Base-by-base conservation (phyloP, 352 stramenopile species). In the Pythium scleroteichum region DNA sequence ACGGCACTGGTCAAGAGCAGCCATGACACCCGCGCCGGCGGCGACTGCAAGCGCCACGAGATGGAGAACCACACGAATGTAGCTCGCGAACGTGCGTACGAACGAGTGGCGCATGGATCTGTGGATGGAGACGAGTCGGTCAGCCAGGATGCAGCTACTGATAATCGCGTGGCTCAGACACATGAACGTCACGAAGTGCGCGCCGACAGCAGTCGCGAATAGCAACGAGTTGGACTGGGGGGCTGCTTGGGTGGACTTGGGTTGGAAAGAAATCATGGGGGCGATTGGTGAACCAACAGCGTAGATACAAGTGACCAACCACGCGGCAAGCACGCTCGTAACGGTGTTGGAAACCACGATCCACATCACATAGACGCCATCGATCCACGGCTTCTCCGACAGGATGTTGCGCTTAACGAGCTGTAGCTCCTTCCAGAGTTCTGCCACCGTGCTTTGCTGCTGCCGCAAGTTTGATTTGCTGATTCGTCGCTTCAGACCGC, bases 361-460 rank as follows among this genome's bases (percentile, higher is more conserved):
- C 35, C 51, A 54, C 55, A 79, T 76, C 26, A 76, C 71, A 5
- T 35, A 24, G 2, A 72, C 4, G 1, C 60, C 68, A 24, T 79
- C 71, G 20, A 61, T 45, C 71, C 71, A 76, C 14, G 61, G 68
- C 27, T 69, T 66, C 35, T 53, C 38, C 22, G 55, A 67, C 4
- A 74, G 55, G 12, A 76, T 47, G 27, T 76, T 76, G 27, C 58
- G 64, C n/a, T 66, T 68, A 2, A 74, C 58, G 7, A 75, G 68
- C 13, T 58, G 41, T n/a, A 73, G 27, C 20, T 70, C 60, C 20
- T 74, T 71, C 44, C 63, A 59, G 12, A 76, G 42, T 38, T 76
- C 64, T 5, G 61, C 55, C 6, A 59, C 53, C 29, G 65, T 44
- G 3, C 50, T 62, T n/a, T 51, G 51, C 24, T 54, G 41, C 20